These are phyloP conservation scores for Tricholoma flavovirens DNA, from an alignment of 768 basidiomycete species.

Conservation along the genomic window DNA sequence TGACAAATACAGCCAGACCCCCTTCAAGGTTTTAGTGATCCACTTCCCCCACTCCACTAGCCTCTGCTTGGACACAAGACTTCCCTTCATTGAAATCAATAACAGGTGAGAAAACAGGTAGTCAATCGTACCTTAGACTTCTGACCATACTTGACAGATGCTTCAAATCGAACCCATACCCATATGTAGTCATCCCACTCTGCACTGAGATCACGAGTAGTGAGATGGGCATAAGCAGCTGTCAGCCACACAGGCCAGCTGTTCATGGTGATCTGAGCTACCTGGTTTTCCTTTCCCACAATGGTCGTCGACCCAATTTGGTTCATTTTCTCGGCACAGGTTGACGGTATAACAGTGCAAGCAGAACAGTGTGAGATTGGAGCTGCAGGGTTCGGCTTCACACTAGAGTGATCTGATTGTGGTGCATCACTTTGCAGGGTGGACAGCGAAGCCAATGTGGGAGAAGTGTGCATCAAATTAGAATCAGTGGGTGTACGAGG, in stretches of 20 bases:
- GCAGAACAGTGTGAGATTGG: background rate
- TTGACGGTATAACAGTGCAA: background rate
- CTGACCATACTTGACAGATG: too few relatives aligned
- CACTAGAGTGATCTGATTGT: background rate
- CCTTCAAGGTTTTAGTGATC: slow-evolving; percentile 5
- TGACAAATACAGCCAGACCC: slow-evolving; percentile 4
- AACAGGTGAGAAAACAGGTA: background rate
- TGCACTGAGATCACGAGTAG: slow-evolving; percentile 4
- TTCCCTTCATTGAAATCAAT: background rate
- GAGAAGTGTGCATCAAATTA: background rate
- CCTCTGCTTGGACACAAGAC: too few relatives aligned
- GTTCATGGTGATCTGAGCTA: background rate
- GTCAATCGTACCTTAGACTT: background rate
- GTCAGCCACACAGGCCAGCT: background rate
- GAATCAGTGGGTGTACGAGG: background rate
- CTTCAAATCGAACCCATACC: slow-evolving; percentile 6
- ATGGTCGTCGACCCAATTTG: too few relatives aligned
- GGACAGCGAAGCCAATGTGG: background rate
- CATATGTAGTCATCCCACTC: slow-evolving; percentile 8
- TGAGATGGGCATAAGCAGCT: too few relatives aligned
- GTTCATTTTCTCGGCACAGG: slow-evolving; percentile 4
- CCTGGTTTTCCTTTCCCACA: slow-evolving; percentile 9
- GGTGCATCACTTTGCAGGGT: background rate
- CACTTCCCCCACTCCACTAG: slow-evolving; percentile 14
- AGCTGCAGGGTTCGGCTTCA: background rate